phyloP scores from a whole-genome alignment of 176 grass and related monocot genomes.

The Bolboschoenus planiculmis region DNA sequence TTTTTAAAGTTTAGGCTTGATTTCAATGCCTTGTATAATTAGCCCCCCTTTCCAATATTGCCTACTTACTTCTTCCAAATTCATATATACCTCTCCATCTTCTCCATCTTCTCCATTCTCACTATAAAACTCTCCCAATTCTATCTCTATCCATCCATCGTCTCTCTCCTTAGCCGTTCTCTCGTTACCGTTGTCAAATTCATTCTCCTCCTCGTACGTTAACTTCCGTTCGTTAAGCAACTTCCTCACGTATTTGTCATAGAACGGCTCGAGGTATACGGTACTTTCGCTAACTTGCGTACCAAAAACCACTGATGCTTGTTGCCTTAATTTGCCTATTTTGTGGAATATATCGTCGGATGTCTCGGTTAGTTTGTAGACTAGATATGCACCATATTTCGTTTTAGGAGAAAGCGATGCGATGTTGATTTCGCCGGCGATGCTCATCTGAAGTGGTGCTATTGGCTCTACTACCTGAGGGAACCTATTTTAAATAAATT shows the following conservation, averaged over 20 bases:
- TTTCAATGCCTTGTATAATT: conserved; percentile 51
- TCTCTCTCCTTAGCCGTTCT: background rate
- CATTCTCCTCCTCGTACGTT: background rate
- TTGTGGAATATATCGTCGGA: conserved; percentile 25
- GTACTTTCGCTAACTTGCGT: background rate
- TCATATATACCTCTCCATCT: conserved; percentile 21
- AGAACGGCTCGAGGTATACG: background rate
- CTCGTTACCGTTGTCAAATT: too few species aligned
- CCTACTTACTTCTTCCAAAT: conserved; percentile 18
- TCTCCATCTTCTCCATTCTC: conserved; percentile 26
- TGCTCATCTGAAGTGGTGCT: background rate
- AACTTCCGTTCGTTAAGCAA: background rate
- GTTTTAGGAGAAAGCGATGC: conserved; percentile 24
- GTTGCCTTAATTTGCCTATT: conserved; percentile 17
- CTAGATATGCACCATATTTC: conserved; percentile 45
- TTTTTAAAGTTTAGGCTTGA: conserved; percentile 14
- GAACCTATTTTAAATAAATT: background rate
- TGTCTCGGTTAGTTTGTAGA: conserved; percentile 35
- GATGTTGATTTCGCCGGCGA: conserved; percentile 22
- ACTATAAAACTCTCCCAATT: too few species aligned
- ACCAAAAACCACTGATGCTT: background rate
- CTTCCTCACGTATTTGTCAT: background rate
- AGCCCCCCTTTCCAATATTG: conserved; percentile 20
- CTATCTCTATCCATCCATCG: conserved; percentile 45
- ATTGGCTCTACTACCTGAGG: background rate